Evolutionary conservation across 106 monocot genomes (phyloP), one percentile per base, ranked within the genome.

Genomic region (Ottelia alismoides): DNA sequence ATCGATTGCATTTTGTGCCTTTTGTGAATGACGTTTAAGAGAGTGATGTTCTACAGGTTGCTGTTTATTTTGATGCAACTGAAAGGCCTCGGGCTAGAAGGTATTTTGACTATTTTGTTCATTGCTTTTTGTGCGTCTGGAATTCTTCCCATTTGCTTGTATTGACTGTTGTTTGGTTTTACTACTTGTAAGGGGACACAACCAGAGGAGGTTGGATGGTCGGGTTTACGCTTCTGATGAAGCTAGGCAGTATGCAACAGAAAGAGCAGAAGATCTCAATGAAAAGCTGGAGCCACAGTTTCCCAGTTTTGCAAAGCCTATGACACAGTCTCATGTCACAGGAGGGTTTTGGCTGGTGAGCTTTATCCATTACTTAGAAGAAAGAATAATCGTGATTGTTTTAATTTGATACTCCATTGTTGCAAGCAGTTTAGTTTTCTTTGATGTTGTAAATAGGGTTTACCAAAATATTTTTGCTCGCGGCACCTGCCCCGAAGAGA

Each of bases 281-380:
- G 47, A 69, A 19, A 52, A 61, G 49, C 75, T 85, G 5, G 78
- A 73, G 22, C 57, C 56, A 0, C 28, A 45, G 0, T 57, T 63
- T 65, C 81, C 78, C 1, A 70, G 64, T 53, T 92, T 92, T 66
- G 73, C 81, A 1, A 92, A 85, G 64, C 73, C 91, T 22, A 92
- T 92, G 91, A 59, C 66, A 24, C 85, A 85, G 55, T 92, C 91
- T 0, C 91, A 92, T 60, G 78, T 78, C 5, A 92, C 86, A 27
- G 92, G 92, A 32, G 92, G 92, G 51, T 92, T 92, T 73, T 92
- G 92, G 92, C 73, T 92, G 78, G 87, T 82, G 31, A 76, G 32
- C n/a, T n/a, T n/a, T n/a, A n/a, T n/a, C n/a, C n/a, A n/a, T n/a
- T n/a, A n/a, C n/a, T n/a, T n/a, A n/a, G n/a, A n/a, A n/a, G n/a